A percentile compares a stretch with the other conserved stretches of the same genome.
Evolutionary conservation across 257 asterid genomes (phyloP).

Genomic region (Oldenlandia corymbosa): DNA sequence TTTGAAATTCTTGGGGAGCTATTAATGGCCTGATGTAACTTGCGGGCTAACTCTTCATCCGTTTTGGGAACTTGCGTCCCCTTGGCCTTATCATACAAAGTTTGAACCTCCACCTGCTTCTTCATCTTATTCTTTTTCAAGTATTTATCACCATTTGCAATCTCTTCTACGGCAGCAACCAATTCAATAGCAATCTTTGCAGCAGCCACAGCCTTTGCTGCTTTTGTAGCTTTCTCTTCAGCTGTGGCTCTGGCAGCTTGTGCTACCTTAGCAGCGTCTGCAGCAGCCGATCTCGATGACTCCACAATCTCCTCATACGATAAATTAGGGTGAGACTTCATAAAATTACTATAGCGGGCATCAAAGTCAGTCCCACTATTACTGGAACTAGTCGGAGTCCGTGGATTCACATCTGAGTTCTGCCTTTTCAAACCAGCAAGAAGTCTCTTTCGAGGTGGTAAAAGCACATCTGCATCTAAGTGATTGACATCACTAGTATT

Average conservation of each 20-base stretch:
- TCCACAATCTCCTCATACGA: conserved; percentile 70
- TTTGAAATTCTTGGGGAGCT: conserved; percentile 28
- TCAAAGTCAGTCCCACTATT: conserved; percentile 33
- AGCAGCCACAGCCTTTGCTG: conserved; percentile 80
- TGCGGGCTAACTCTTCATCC: conserved; percentile 31
- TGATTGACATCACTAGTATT: conserved; percentile 55
- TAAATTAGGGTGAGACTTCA: conserved; percentile 48
- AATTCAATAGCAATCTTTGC: conserved; percentile 83
- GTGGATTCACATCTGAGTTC: conserved; percentile 58
- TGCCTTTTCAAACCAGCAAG: conserved; percentile 89
- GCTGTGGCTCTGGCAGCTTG: conserved; percentile 75
- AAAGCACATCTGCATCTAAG: conserved; percentile 76
- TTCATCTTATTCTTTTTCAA: conserved; percentile 26
- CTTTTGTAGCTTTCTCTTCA: conserved; percentile 84
- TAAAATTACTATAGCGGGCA: conserved; percentile 34
- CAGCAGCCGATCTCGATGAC: conserved; percentile 63
- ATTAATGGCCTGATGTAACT: conserved; percentile 26
- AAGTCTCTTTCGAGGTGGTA: conserved; percentile 94
- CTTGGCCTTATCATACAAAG: conserved; percentile 20
- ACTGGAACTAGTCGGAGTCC: conserved; percentile 33
- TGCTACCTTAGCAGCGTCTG: conserved; percentile 63
- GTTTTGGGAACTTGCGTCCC: conserved; percentile 16
- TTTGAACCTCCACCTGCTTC: conserved; percentile 26
- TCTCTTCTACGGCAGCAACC: conserved; percentile 55
- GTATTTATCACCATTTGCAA: conserved; percentile 20